Evolutionary conservation across 2,329 filamentous ascomycete species (phyloP), one percentile per base, ranked within the genome.

Genomic region (Zalaria obscura): DNA sequence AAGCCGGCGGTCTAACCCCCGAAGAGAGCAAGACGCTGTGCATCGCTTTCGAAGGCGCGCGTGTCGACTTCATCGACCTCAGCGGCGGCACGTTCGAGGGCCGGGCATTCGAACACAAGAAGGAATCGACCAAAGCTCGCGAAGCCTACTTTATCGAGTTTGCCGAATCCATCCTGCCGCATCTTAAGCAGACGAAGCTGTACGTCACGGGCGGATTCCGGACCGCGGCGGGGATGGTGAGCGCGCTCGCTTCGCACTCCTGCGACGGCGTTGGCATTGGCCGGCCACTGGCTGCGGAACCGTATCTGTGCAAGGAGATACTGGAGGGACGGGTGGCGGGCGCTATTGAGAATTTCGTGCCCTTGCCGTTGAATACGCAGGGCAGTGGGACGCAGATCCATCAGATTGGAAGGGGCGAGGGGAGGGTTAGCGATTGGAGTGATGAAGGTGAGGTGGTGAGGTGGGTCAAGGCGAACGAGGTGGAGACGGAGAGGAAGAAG

Each of bases 141-240:
- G 54, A 57, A 39, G 47, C 46, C 10, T 55, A 52, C 44, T 57
- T 55, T 38, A 51, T 55, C 27, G 52, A 56, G 36, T 56, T 54
- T 28, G 53, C 54, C n/a, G 50, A 56, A 33, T 43, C 49, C 42
- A 49, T 58, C 35, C 42, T 47, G 18, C 54, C 54, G 5, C 37
- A 49, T 9, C 44, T 58, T 6, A 54, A 49, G 35, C 48, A 57
- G 42, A 58, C 54, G 3, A 52, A 53, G 40, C 45, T 54, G 25
- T 57, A 56, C 40, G 53, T 57, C 1, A 57, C 55, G 2, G 54
- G 54, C 4, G 54, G 55, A n/a, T 56, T 57, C 38, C 49, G 50
- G 3, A 55, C 55, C 1, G 52, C 50, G 5, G 40, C 41, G 11
- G 55, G 49, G 6, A 57, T 58, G 55, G 49, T 50, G 7, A 27